phyloP scores from a whole-genome alignment of 495 filamentous ascomycete species.

The Pseudevernia furfuracea region DNA sequence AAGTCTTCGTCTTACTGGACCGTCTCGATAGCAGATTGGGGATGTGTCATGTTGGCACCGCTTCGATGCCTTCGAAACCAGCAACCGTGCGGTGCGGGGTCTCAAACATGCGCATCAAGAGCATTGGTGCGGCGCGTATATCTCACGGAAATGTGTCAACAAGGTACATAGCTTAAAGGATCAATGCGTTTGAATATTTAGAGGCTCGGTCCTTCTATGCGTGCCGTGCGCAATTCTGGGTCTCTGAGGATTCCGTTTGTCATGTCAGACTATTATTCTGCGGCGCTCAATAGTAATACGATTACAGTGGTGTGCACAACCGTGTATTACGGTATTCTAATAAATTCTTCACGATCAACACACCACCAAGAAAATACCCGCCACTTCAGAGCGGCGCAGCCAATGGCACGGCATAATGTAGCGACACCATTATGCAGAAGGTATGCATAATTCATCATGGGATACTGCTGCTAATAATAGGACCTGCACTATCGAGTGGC shows the following conservation, averaged over 20 bases:
- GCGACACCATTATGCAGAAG: constrained; percentile 10
- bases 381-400: constrained; percentile 19
- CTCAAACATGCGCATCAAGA: constrained; percentile 21
- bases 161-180: not conserved
- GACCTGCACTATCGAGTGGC: constrained; percentile 12
- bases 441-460: not conserved
- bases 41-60: constrained; percentile 15
- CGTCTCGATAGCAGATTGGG: constrained; percentile 12
- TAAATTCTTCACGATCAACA: constrained; percentile 12
- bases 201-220: not conserved
- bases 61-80: constrained; percentile 16
- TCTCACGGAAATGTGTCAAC: constrained; percentile 4
- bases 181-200: constrained; percentile 1
- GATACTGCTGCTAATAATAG: constrained; percentile 21
- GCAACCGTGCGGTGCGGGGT: constrained; percentile 26
- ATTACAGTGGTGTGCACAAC: not conserved
- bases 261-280: not conserved
- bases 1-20: constrained; percentile 9
- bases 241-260: not conserved
- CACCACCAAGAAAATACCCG: constrained; percentile 20
- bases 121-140: constrained; percentile 26
- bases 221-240: constrained; percentile 2
- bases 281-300: not conserved
- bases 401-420: not conserved
- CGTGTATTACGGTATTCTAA: not conserved